A percentile compares a stretch with the other conserved stretches of the same genome.
These are phyloP conservation scores for Yamadazyma sp. DNA, from an alignment of 805 yeast genomes.

Conservation along the genomic window DNA sequence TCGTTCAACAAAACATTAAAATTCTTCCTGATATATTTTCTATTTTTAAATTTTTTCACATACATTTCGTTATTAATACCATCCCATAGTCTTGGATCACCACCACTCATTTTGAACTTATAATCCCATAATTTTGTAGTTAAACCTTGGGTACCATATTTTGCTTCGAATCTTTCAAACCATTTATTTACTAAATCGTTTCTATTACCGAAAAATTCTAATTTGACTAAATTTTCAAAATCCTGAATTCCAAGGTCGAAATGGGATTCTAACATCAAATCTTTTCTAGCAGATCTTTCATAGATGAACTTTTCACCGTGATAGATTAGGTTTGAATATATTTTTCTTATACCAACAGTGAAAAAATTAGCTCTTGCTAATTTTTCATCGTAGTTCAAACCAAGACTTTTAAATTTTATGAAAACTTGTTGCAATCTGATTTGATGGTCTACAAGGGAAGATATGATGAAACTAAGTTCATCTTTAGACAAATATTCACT, in stretches of 20 bases:
- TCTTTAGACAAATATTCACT: constrained; percentile 5
- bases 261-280: constrained; percentile 15
- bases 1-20: constrained; percentile 5
- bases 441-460: constrained; percentile 19
- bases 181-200: constrained; percentile 39
- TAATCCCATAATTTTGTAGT: constrained; percentile 34
- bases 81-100: constrained; percentile 31
- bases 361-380: constrained; percentile 12
- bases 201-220: constrained; percentile 35
- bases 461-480: constrained; percentile 20
- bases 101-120: constrained; percentile 31
- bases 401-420: constrained; percentile 10
- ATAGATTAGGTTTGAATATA: constrained; percentile 24
- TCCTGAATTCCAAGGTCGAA: constrained; percentile 22
- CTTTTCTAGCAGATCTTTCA: constrained; percentile 13
- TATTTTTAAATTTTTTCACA: not conserved
- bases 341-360: constrained; percentile 18
- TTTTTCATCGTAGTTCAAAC: not conserved
- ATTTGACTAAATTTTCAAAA: constrained; percentile 35
- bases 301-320: constrained; percentile 19
- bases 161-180: constrained; percentile 31
- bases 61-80: constrained; percentile 16
- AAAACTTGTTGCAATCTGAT: constrained; percentile 11
- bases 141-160: constrained; percentile 19
- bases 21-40: constrained; percentile 10